Evolutionary conservation across 108 stramenopile species (phyloP), one percentile per base, ranked within the genome.

Genomic region (Cyclotella sp.): DNA sequence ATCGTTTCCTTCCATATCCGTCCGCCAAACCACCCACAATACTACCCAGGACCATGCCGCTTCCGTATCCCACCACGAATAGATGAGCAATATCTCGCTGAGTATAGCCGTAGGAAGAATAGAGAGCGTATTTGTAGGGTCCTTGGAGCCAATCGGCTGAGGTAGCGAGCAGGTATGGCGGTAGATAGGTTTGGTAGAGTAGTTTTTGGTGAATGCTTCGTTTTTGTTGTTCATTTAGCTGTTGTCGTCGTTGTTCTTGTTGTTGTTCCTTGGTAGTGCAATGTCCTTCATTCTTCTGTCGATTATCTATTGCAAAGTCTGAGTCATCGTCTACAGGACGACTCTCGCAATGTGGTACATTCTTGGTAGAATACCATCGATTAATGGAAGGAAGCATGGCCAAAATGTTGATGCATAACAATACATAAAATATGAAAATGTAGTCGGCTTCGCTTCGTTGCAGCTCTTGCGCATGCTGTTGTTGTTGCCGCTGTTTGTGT

Each of bases 41-140:
- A 2, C 88, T 88, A 29, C 93, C 93, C 11, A 93, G 76, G 26
- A 94, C 53, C 87, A 83, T 85, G 43, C 85, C 83, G 27, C 84
- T 86, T 19, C 93, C 93, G 78, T 94, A 95, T 14, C 94, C 96
- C 0, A 87, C 93, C 0, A 93, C 94, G 81, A 94, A 96, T 0
- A 96, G 85, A 54, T 89, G 83, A 24, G 94, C 94, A 79, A 97
- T 97, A 22, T 92, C 87, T 28, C 85, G 84, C 70, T 95, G 88
- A 21, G 81, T 63, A 74, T 92, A 98, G 24, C 95, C 95, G 72
- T 96, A 96, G 26, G 89, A 77, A 28, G 82, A 84, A 77, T 99
- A 99, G n/a, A 99, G 93, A 0, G 97, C 97, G 84, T 99, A 99
- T 53, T 98, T 95, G 83, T 98, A 97, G 9, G 99, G 97, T 22